phyloP scores from a whole-genome alignment of 1,139 yeast species.

The Pneumocystis oryctolagi region DNA sequence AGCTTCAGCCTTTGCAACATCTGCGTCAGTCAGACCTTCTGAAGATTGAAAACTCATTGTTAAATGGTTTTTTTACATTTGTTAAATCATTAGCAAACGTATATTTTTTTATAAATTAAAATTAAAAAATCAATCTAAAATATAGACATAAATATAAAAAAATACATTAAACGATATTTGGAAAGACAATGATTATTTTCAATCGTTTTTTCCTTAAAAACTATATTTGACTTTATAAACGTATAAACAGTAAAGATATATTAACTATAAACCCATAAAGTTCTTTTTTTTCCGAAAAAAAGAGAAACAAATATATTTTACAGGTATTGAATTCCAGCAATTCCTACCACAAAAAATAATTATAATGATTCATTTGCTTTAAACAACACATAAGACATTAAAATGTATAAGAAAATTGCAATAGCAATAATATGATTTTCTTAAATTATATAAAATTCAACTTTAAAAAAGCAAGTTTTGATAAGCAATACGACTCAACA shows the following conservation, averaged over 20 bases:
- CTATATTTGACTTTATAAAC: too few species aligned
- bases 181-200: too few species aligned
- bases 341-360: not conserved
- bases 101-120: too few species aligned
- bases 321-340: not conserved
- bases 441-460: not conserved
- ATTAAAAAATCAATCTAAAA: too few species aligned
- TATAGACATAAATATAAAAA: too few species aligned
- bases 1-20: not conserved
- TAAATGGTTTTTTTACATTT: not conserved
- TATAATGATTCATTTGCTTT: not conserved
- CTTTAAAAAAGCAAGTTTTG: not conserved
- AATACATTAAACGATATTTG: too few species aligned
- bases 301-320: not conserved
- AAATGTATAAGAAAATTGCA: not conserved
- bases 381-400: not conserved
- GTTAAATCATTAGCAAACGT: not conserved
- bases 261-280: too few species aligned
- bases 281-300: not conserved
- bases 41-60: too few species aligned
- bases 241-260: too few species aligned
- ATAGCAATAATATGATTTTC: not conserved
- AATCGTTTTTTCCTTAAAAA: too few species aligned
- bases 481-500: slow-evolving; percentile 6
- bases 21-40: not conserved